A percentile compares a stretch with the other conserved stretches of the same genome.
Evolutionary conservation across 805 yeast species (phyloP).

Genomic region (Ogataea degrootiae): DNA sequence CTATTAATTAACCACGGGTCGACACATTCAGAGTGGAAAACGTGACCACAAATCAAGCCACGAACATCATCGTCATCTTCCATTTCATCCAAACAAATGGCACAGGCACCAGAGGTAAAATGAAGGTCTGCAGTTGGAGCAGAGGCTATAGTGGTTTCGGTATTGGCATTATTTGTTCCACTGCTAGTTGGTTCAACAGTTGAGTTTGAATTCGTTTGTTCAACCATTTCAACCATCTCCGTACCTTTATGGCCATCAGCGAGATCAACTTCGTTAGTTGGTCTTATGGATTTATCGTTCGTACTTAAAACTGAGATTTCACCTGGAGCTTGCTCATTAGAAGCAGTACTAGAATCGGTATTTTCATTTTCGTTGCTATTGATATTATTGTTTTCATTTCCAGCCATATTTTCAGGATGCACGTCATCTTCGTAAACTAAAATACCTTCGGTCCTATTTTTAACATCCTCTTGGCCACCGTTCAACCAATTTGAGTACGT

Average conservation of each 20-base stretch:
- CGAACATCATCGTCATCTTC: conserved; percentile 62
- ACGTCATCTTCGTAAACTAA: conserved; percentile 31
- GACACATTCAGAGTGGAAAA: conserved; percentile 72
- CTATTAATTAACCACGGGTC: conserved; percentile 78
- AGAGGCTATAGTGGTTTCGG: conserved; percentile 3
- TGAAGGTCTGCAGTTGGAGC: conserved; percentile 30
- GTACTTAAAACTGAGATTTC: background rate
- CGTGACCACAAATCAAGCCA: conserved; percentile 77
- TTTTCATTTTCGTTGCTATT: background rate
- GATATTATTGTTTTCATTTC: background rate
- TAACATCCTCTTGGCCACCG: conserved; percentile 54
- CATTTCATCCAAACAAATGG: conserved; percentile 68
- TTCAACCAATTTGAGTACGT: conserved; percentile 57
- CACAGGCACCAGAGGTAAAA: conserved; percentile 67
- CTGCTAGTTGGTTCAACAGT: background rate
- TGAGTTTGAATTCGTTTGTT: background rate
- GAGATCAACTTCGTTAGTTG: conserved; percentile 10
- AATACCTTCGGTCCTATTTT: conserved; percentile 36
- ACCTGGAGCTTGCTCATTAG: no score
- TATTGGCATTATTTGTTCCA: background rate
- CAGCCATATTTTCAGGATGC: background rate
- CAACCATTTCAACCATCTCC: conserved; percentile 7
- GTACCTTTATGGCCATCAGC: conserved; percentile 4
- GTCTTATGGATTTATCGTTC: background rate
- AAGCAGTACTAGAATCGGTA: background rate